Conservation (phyloP, 192 early-diverging fungal species). For the Backusella westeae region DNA sequence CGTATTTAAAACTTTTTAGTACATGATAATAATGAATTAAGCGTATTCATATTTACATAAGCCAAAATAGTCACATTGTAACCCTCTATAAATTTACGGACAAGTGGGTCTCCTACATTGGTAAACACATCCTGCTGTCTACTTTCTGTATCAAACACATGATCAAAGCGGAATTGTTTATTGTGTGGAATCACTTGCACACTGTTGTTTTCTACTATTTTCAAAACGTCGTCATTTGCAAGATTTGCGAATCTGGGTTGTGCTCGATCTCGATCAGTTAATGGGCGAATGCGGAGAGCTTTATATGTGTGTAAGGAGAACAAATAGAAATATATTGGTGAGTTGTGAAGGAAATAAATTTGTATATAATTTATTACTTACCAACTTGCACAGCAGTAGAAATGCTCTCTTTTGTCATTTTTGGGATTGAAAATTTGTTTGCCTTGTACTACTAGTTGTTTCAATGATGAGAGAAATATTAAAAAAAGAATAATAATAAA, state of each 20-base stretch:
- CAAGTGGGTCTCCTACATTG: slow-evolving; percentile 16
- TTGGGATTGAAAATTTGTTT: neutral
- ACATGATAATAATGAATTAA: neutral
- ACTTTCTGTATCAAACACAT: slow-evolving; percentile 32
- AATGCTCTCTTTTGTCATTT: slow-evolving; percentile 20
- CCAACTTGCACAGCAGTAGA: slow-evolving; percentile 36
- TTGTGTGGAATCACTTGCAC: slow-evolving; percentile 26
- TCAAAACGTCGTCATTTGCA: slow-evolving; percentile 27
- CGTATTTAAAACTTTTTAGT: neutral
- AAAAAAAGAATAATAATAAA: neutral
- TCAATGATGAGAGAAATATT: neutral
- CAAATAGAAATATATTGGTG: neutral
- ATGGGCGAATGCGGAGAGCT: slow-evolving; percentile 31
- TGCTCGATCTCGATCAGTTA: slow-evolving; percentile 26
- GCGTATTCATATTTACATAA: slow-evolving; percentile 52
- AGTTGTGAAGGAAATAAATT: neutral
- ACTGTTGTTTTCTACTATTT: slow-evolving; percentile 14
- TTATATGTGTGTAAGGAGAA: neutral
- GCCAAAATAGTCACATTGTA: slow-evolving; percentile 95
- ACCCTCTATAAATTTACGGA: slow-evolving; percentile 52
- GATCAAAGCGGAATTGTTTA: slow-evolving; percentile 28
- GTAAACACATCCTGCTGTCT: slow-evolving; percentile 28
- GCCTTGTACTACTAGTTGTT: neutral
- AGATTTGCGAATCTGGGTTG: slow-evolving; percentile 32
- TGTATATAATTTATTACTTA: neutral